phyloP scores from a whole-genome alignment of 352 stramenopile species.

The Globisporangium nunn region DNA sequence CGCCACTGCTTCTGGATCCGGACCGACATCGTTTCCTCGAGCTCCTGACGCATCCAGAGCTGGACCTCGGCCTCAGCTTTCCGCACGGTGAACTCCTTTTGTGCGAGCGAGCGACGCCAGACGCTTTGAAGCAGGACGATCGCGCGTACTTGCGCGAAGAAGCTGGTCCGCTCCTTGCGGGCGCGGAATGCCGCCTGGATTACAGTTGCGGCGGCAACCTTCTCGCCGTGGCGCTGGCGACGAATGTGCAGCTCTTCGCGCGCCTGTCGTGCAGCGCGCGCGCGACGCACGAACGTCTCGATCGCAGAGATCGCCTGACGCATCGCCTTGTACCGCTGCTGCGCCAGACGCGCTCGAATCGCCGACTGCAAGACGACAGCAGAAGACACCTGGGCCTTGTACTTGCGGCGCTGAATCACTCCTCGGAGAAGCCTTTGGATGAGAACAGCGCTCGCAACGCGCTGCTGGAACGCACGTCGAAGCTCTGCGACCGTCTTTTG shows the following conservation, averaged over 20 bases:
- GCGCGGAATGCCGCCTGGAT: constrained; percentile 22
- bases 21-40: constrained; percentile 18
- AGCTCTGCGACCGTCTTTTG: constrained; percentile 19
- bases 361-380: constrained; percentile 31
- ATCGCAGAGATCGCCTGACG: constrained; percentile 21
- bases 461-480: constrained; percentile 17
- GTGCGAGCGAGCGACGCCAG: constrained; percentile 20
- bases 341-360: constrained; percentile 23
- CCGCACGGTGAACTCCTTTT: constrained; percentile 8
- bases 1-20: constrained; percentile 34
- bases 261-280: constrained; percentile 13
- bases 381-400: constrained; percentile 20
- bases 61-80: constrained; percentile 13
- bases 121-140: constrained; percentile 25
- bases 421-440: constrained; percentile 39
- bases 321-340: constrained; percentile 18
- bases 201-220: constrained; percentile 15
- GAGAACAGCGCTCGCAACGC: constrained; percentile 19
- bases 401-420: constrained; percentile 24
- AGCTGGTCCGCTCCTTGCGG: constrained; percentile 8
- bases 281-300: constrained; percentile 19
- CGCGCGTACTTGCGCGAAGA: constrained; percentile 12
- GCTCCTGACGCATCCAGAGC: constrained; percentile 10
- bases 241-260: constrained; percentile 1
- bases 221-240: not conserved